These are phyloP conservation scores for Thymus quinquecostatus DNA, from an alignment of 257 asterid species.

Conservation along the genomic window DNA sequence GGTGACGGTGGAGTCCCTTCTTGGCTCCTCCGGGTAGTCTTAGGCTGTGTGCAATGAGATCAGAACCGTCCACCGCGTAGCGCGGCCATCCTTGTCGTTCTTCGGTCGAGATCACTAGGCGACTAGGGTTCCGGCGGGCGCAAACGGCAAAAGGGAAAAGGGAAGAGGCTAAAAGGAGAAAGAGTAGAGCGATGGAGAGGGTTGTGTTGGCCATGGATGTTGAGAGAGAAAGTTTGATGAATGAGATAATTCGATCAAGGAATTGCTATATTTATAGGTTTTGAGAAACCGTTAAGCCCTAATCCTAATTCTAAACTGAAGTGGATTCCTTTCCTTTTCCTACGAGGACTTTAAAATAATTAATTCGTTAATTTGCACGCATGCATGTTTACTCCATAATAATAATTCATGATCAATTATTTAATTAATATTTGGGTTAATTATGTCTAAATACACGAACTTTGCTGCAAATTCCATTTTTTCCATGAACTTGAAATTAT, in stretches of 20 bases:
- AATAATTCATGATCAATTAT: too few species aligned
- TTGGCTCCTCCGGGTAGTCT: background rate
- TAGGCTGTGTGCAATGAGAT: background rate
- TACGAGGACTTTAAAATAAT: too few species aligned
- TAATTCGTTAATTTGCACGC: too few species aligned
- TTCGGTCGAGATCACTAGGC: background rate
- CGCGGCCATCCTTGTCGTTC: background rate
- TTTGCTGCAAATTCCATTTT: too few species aligned
- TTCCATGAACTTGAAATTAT: too few species aligned
- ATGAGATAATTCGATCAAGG: background rate
- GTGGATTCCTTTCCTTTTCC: too few species aligned
- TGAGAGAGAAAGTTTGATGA: background rate
- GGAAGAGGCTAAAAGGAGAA: background rate
- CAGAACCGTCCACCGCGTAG: background rate
- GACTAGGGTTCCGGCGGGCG: background rate
- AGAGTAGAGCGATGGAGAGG: background rate
- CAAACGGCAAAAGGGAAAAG: background rate
- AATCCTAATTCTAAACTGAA: too few species aligned
- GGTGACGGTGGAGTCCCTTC: background rate
- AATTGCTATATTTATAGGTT: too few species aligned
- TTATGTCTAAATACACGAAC: too few species aligned
- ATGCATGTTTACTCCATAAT: too few species aligned
- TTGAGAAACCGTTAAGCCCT: too few species aligned
- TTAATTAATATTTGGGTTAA: too few species aligned
- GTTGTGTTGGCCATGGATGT: background rate